Evolutionary conservation across 257 asterid species (phyloP).

Genomic region (Nicotiana undulata): DNA sequence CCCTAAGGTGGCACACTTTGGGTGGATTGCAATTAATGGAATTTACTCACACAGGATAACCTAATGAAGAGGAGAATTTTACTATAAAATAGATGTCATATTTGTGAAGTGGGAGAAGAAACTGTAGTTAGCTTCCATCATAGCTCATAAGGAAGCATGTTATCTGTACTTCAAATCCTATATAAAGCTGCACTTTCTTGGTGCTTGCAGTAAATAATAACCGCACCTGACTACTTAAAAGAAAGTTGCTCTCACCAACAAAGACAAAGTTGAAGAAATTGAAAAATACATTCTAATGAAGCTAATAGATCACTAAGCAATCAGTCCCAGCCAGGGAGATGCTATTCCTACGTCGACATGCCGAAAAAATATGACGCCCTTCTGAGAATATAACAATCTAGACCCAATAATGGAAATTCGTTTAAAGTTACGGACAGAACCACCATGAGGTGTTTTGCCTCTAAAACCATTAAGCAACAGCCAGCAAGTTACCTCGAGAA

Average conservation of each 20-base stretch:
- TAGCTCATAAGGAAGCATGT: not conserved
- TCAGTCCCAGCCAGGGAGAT: not conserved
- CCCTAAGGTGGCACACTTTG: not conserved
- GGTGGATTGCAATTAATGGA: not conserved
- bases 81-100: not conserved
- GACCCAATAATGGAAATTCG: not conserved
- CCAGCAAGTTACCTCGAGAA: conserved; percentile 59
- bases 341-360: not conserved
- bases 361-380: not conserved
- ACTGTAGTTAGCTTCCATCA: not conserved
- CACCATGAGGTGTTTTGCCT: not conserved
- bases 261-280: not conserved
- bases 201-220: not conserved
- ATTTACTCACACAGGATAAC: not conserved
- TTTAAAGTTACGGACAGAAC: not conserved
- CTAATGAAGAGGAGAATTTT: not conserved
- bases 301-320: not conserved
- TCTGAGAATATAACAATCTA: not conserved
- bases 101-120: not conserved
- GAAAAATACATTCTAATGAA: not conserved
- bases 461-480: conserved; percentile 7
- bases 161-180: not conserved
- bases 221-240: not conserved
- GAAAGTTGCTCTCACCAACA: not conserved
- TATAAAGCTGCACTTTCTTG: not conserved